A percentile compares a stretch with the other conserved stretches of the same genome.
Evolutionary conservation across 192 early-diverging fungal genomes (phyloP).

Genomic region (Entomortierella lignicola): DNA sequence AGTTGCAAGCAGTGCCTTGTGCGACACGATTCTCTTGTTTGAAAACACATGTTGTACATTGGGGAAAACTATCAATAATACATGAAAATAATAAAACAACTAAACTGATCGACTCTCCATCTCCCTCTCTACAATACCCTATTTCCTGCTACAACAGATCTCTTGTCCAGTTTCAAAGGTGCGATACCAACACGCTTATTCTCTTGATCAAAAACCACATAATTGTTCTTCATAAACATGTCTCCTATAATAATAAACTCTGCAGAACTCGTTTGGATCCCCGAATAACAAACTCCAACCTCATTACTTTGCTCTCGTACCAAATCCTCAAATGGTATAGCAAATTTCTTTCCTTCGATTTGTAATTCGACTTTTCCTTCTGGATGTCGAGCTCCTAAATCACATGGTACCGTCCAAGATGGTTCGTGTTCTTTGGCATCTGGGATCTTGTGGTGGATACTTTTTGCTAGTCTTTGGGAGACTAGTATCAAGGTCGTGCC

Average conservation of each 20-base stretch:
- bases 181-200: conserved; percentile 69
- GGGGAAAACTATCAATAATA: too few relatives aligned
- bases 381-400: not conserved
- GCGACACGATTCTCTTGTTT: too few relatives aligned
- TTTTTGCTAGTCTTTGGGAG: conserved; percentile 2
- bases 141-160: too few relatives aligned
- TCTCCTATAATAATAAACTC: conserved; percentile 71
- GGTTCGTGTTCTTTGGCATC: conserved; percentile 2
- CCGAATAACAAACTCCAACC: conserved; percentile 29
- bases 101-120: too few relatives aligned
- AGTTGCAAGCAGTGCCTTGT: too few relatives aligned
- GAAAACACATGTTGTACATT: too few relatives aligned
- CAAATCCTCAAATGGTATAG: conserved; percentile 35
- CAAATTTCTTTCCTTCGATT: conserved; percentile 25
- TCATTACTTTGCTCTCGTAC: conserved; percentile 7
- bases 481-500: conserved; percentile 58
- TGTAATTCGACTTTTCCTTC: conserved; percentile 8
- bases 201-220: conserved; percentile 72
- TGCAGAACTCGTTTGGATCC: conserved; percentile 28
- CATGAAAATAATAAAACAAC: too few relatives aligned
- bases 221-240: conserved; percentile 76
- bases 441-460: conserved; percentile 15
- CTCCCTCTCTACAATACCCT: too few relatives aligned
- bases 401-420: conserved; percentile 33
- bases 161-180: conserved; percentile 41